Base-by-base conservation (phyloP, 495 filamentous ascomycete genomes). In the Penicillium verhagenii region DNA sequence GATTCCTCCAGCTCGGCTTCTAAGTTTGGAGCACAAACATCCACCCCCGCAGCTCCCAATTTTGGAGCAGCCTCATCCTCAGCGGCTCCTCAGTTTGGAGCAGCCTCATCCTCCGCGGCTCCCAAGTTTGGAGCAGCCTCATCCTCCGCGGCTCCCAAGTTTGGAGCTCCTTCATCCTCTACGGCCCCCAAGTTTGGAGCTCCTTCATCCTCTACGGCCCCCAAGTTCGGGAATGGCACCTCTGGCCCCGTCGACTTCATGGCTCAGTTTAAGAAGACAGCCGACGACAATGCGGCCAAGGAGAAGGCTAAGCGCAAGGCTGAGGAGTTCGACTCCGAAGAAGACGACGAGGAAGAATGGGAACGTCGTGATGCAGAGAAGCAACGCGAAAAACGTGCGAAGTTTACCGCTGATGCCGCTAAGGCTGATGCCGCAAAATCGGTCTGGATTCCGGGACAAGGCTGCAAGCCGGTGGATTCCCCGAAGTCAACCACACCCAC, bases 301-400 rank as follows among this genome's bases (percentile, higher is more conserved):
- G 72, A 72, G 43, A 79, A 79, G 54, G 67, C 63, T 14, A 80
- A 80, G 61, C 79, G 79, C 44, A 84, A 79, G 60, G 77, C 71
- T 1, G 80, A 80, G 45, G 81, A 85, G 1, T 78, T 74, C 47
- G 81, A 83, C 53, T 81, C 77, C 0, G 81, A 82, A 13, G 79
- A 81, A 24, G 79, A 80, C 16, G 72, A 79, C 31, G 75, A 79
- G 44, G 74, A 57, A n/a, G 77, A 79, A 31, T 79, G 76, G 73
- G 73, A 77, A 47, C 69, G 73, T 33, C 58, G 67, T 52, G 67
- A 81, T 57, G 72, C 72, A 6, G 75, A 80, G 54, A 59, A 71
- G 21, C 79, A 80, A 52, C 69, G 66, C 16, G 64, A 69, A 47
- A 80, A 80, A 57, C 70, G 64, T 10, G 65, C 72, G 14, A 68